phyloP scores from a whole-genome alignment of 2,329 filamentous ascomycete genomes.

The Neonectria neomacrospora region DNA sequence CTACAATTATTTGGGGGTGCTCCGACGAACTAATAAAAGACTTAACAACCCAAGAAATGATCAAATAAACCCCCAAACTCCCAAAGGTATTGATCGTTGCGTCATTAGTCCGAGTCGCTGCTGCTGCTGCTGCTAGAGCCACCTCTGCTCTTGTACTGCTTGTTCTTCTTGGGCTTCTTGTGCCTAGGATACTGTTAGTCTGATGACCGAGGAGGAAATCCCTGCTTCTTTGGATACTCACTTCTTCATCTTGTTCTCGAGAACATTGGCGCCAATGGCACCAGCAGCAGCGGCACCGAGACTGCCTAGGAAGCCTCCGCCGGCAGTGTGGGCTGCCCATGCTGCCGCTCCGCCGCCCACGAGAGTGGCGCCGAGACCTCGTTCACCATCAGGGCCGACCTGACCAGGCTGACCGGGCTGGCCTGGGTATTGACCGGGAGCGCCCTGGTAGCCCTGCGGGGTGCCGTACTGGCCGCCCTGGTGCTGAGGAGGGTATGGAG shows the following conservation, averaged over 20 bases:
- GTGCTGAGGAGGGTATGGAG: constrained; percentile 19
- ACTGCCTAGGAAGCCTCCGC: constrained; percentile 62
- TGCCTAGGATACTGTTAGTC: constrained; percentile 38
- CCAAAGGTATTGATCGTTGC: constrained; percentile 12
- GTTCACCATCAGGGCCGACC: constrained; percentile 56
- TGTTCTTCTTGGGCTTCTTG: constrained; percentile 49
- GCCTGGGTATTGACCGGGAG: constrained; percentile 38
- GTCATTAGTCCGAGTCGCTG: constrained; percentile 45
- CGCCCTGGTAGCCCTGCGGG: constrained; percentile 41
- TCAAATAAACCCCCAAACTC: constrained; percentile 8
- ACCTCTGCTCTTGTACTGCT: constrained; percentile 42
- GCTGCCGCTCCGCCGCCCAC: constrained; percentile 65
- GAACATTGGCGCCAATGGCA: constrained; percentile 64
- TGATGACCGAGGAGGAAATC: too few relatives aligned
- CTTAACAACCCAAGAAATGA: background rate
- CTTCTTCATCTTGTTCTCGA: constrained; percentile 57
- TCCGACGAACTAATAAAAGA: background rate
- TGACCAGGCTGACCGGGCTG: constrained; percentile 43
- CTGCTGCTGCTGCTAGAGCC: constrained; percentile 32
- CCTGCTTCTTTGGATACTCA: background rate
- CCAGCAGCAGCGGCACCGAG: constrained; percentile 63
- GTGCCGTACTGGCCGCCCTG: constrained; percentile 31
- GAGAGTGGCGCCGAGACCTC: constrained; percentile 65
- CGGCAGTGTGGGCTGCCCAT: constrained; percentile 64
- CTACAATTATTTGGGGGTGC: background rate